Conservation (phyloP, 2,329 filamentous ascomycete genomes). For the Trichoderma arundinaceum region DNA sequence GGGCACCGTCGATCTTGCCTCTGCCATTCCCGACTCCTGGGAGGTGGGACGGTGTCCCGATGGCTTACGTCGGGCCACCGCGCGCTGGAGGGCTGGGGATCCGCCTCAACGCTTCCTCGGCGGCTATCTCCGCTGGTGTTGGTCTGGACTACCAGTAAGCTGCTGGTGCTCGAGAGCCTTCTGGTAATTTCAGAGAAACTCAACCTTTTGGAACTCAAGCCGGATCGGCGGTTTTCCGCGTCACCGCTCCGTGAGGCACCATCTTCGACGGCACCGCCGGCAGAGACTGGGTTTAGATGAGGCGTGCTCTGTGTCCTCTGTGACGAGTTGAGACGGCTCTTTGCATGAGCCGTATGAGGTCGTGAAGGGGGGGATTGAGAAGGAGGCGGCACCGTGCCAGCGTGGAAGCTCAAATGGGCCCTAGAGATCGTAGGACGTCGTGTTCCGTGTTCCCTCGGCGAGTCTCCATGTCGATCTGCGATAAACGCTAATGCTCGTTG, state of each 20-base stretch:
- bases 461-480: constrained; percentile 49
- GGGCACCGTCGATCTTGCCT: constrained; percentile 55
- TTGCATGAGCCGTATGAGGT: constrained; percentile 61
- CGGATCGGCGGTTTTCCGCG: constrained; percentile 58
- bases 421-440: constrained; percentile 44
- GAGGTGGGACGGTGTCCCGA: constrained; percentile 45
- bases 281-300: constrained; percentile 46
- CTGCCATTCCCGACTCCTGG: constrained; percentile 45
- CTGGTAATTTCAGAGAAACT: constrained; percentile 68
- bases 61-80: constrained; percentile 50
- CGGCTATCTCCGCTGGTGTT: constrained; percentile 58
- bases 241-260: constrained; percentile 35
- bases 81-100: constrained; percentile 47
- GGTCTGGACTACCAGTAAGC: constrained; percentile 63
- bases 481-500: constrained; percentile 60
- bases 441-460: constrained; percentile 40
- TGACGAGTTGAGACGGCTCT: constrained; percentile 50
- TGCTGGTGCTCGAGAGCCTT: constrained; percentile 65
- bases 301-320: constrained; percentile 58
- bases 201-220: constrained; percentile 61
- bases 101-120: constrained; percentile 54
- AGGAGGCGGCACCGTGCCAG: constrained; percentile 33
- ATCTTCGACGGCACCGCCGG: constrained; percentile 46
- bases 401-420: constrained; percentile 44
- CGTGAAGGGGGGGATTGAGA: constrained; percentile 43